A percentile compares a stretch with the other conserved stretches of the same genome.
phyloP scores from a whole-genome alignment of 257 asterid species.

The Plectranthus barbatus region DNA sequence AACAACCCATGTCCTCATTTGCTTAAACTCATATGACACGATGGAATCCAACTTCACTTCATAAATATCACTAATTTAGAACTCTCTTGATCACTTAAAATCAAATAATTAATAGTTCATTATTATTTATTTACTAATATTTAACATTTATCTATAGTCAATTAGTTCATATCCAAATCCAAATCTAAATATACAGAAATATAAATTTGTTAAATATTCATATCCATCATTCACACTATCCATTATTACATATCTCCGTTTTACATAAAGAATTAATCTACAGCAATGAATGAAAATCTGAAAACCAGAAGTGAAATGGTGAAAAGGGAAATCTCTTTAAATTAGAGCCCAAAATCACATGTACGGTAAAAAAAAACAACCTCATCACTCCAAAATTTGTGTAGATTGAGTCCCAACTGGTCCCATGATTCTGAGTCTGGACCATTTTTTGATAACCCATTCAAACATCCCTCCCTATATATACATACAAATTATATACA shows the following conservation, averaged over 20 bases:
- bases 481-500: background rate
- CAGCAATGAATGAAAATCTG: background rate
- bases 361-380: too few species aligned
- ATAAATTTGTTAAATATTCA: background rate
- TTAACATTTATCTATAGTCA: background rate
- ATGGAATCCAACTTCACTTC: constrained; percentile 14
- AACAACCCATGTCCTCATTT: constrained; percentile 19
- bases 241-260: background rate
- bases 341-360: too few species aligned
- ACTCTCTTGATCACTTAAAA: too few species aligned
- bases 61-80: background rate
- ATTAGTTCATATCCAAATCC: too few species aligned
- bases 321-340: background rate
- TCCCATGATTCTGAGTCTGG: background rate
- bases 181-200: too few species aligned
- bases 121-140: background rate
- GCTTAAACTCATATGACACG: constrained; percentile 10
- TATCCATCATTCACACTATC: background rate
- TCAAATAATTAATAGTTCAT: too few species aligned
- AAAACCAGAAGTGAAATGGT: background rate
- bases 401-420: constrained; percentile 10
- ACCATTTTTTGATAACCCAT: background rate
- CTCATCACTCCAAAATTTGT: too few species aligned
- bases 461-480: background rate
- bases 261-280: background rate